Evolutionary conservation across 371 early-diverging fungal species (phyloP).

Genomic region (Mucor lusitanicus): DNA sequence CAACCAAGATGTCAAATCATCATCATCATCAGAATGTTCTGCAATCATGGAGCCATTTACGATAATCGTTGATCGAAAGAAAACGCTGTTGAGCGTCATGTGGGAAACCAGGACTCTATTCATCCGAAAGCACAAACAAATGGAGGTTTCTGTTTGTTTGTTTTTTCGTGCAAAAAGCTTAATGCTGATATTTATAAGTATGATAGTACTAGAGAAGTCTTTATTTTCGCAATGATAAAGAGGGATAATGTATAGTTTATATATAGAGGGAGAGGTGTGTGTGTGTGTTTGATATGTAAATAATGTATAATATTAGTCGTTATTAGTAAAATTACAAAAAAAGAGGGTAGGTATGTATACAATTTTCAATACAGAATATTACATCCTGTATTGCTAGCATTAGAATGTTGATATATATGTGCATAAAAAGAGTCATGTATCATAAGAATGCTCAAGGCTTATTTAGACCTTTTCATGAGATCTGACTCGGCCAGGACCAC

Average conservation of each 20-base stretch:
- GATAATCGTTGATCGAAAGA: too few species aligned
- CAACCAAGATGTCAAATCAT: too few species aligned
- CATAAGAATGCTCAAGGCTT: background rate
- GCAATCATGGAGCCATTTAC: too few species aligned
- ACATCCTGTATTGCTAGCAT: background rate
- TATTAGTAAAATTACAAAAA: background rate
- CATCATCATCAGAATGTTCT: too few species aligned
- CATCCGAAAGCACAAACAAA: background rate
- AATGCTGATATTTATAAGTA: background rate
- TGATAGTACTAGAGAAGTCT: background rate
- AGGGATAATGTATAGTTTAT: background rate
- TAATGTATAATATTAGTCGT: background rate
- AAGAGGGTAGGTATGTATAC: background rate
- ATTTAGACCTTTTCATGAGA: conserved; percentile 19
- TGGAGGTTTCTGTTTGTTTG: background rate
- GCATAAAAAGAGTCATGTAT: background rate
- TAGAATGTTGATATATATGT: background rate
- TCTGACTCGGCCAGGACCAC: conserved; percentile 20
- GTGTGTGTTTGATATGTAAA: too few species aligned
- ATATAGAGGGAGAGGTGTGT: background rate
- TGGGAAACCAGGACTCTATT: background rate
- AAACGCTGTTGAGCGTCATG: background rate
- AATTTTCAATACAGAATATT: background rate
- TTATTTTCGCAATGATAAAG: background rate
- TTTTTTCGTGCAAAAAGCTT: background rate